Evolutionary conservation across 495 filamentous ascomycete species (phyloP), one percentile per base, ranked within the genome.

Genomic region (Ascobolus immersus): DNA sequence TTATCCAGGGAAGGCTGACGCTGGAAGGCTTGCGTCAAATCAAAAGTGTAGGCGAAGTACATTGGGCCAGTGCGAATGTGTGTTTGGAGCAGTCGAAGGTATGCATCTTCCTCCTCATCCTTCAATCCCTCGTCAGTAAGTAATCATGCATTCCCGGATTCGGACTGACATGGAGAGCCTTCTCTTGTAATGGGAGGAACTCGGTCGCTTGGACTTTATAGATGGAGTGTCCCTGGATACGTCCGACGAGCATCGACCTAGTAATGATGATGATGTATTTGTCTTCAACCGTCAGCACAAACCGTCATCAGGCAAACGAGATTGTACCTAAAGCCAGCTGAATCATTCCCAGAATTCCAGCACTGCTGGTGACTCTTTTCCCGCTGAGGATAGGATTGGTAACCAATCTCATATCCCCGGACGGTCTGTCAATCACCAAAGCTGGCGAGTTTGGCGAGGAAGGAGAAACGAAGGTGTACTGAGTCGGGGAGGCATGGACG

Each of bases 211-310:
- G 59, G 39, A 94, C 66, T 52, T 77, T 82, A 65, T 94, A 92
- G 8, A 94, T 67, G 65, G 77, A 80, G 45, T 93, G 77, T 13
- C 89, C 86, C 46, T 76, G 79, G 25, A 96, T 61, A 17, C 80
- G 67, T 18, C 86, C 86, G 55, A 96, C 69, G 13, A 78, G 77
- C 52, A 81, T 67, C 17, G 80, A 73, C 55, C 93, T 94, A 33
- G 80, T 92, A 51, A 96, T 92, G 47, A 84, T 64, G 44, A 96
- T 79, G 44, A 89, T 71, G 57, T 96, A 96, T 54, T 86, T 93
- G 56, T 94, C 86, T 93, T 42, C 4, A 17, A 11, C 5, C 15
- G 10, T 9, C 15, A 30, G 13, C 13, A 14, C 4, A 19, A 35
- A 3, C 21, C 22, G 10, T 1, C 11, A 27, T 11, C 11, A 4